These are phyloP conservation scores for Cenchrus americanus DNA, from an alignment of 176 grass and related monocot species.

Conservation along the genomic window DNA sequence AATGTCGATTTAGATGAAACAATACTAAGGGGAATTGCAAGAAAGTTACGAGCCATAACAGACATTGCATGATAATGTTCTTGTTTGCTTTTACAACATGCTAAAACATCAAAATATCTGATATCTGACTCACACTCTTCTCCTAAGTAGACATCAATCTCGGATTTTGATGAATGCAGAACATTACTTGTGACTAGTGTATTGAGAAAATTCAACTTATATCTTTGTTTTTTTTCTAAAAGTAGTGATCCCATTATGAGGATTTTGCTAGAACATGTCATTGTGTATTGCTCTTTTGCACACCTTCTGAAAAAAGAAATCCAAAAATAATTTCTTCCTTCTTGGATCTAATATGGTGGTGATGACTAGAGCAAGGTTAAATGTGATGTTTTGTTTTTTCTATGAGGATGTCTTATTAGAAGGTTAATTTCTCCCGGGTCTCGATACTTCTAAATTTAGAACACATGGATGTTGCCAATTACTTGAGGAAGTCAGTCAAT, in stretches of 20 bases:
- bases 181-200: background rate
- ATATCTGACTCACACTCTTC: background rate
- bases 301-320: background rate
- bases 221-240: background rate
- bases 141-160: background rate
- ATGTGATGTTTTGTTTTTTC: background rate
- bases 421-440: background rate
- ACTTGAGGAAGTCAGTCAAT: background rate
- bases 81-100: background rate
- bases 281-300: background rate
- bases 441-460: background rate
- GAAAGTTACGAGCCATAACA: background rate
- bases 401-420: background rate
- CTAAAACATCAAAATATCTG: background rate
- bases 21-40: background rate
- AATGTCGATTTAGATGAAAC: background rate
- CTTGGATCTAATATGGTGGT: background rate
- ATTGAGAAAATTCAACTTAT: background rate
- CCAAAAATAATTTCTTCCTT: background rate
- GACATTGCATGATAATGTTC: background rate
- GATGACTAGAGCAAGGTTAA: background rate
- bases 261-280: background rate
- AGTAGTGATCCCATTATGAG: background rate
- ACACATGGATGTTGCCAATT: background rate
- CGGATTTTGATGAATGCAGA: background rate